A percentile compares a stretch with the other conserved stretches of the same genome.
Conservation (phyloP, 306 rosid species). For the Pyrus bretschneideri region DNA sequence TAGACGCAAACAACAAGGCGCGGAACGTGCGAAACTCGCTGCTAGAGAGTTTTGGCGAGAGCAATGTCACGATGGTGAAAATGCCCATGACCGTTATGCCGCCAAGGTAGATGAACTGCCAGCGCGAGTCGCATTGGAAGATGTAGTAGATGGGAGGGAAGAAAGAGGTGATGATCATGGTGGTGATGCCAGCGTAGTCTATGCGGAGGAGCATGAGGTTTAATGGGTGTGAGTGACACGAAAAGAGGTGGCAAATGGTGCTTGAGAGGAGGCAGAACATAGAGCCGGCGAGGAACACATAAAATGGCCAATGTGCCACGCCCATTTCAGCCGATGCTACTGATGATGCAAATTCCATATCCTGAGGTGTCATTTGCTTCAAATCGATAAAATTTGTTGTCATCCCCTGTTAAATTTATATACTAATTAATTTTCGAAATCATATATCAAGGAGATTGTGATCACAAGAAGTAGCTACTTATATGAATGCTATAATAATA, state of each 20-base stretch:
- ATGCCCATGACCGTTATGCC: slow-evolving; percentile 82
- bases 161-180: slow-evolving; percentile 92
- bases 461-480: neutral
- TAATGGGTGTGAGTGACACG: slow-evolving; percentile 63
- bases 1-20: slow-evolving; percentile 72
- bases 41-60: slow-evolving; percentile 54
- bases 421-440: neutral
- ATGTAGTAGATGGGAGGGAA: slow-evolving; percentile 93
- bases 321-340: neutral
- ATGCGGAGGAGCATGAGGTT: slow-evolving; percentile 54
- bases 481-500: neutral
- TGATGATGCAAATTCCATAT: slow-evolving; percentile 21
- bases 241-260: slow-evolving; percentile 89
- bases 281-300: slow-evolving; percentile 76
- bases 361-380: slow-evolving; percentile 36
- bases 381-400: slow-evolving; percentile 43
- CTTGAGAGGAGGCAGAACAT: slow-evolving; percentile 94
- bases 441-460: neutral
- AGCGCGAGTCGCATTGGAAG: slow-evolving; percentile 73
- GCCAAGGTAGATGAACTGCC: slow-evolving; percentile 74
- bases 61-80: slow-evolving; percentile 58
- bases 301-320: slow-evolving; percentile 79
- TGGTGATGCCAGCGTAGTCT: slow-evolving; percentile 73
- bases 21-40: slow-evolving; percentile 52
- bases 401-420: slow-evolving; percentile 37